These are phyloP conservation scores for Astrothelium subdiscretum DNA, from an alignment of 495 filamentous ascomycete genomes.

Conservation along the genomic window DNA sequence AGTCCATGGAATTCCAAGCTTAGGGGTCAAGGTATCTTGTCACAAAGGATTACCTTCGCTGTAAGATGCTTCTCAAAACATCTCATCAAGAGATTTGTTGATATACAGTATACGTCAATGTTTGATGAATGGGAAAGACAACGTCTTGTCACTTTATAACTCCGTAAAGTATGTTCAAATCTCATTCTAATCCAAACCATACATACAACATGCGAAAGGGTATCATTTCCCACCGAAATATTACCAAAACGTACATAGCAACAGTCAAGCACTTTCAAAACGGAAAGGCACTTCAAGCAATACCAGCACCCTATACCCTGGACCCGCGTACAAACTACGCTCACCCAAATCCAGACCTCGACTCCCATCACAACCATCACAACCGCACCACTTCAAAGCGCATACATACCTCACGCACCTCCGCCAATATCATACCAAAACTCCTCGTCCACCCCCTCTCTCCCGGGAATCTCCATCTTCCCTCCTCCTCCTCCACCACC, in stretches of 20 bases:
- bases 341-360: background rate
- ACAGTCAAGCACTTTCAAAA: background rate
- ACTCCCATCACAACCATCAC: background rate
- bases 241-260: background rate
- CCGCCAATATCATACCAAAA: constrained; percentile 57
- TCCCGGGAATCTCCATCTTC: constrained; percentile 42
- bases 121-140: too few species aligned
- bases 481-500: constrained; percentile 24
- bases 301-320: too few species aligned
- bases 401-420: constrained; percentile 12
- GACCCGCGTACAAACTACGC: background rate
- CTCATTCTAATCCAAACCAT: background rate
- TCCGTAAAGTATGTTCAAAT: too few species aligned
- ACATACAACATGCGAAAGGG: background rate
- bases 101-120: too few species aligned
- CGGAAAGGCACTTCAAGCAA: background rate
- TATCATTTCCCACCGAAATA: background rate
- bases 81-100: too few species aligned
- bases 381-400: too few species aligned
- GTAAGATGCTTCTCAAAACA: too few species aligned
- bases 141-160: too few species aligned
- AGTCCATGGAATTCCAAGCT: too few species aligned
- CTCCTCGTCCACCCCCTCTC: constrained; percentile 54
- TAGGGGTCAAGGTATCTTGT: too few species aligned
- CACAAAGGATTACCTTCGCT: too few species aligned